Conservation (phyloP, 257 asterid genomes). For the Solanum sejunctum region DNA sequence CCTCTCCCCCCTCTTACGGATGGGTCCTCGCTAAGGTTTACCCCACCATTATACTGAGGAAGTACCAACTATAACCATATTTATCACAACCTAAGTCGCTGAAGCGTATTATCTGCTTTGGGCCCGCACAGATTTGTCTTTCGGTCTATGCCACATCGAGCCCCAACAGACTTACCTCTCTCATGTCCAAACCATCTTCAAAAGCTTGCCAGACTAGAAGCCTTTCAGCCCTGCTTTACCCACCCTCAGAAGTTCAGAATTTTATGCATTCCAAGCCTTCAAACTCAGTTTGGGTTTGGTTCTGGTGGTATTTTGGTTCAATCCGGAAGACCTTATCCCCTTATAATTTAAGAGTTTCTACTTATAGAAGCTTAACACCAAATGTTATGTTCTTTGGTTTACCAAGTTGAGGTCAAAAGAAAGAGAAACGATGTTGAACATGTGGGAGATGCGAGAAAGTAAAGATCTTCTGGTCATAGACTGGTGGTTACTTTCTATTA, state of each 20-base stretch:
- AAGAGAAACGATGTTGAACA: background rate
- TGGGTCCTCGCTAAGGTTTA: background rate
- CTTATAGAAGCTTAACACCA: background rate
- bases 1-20: background rate
- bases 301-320: background rate
- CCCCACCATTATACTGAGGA: background rate
- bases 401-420: background rate
- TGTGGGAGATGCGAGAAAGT: background rate
- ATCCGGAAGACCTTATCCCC: background rate
- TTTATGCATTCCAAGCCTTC: background rate
- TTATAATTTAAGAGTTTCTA: background rate
- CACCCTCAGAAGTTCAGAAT: background rate
- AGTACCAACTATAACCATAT: background rate
- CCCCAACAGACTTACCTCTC: background rate
- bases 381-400: background rate
- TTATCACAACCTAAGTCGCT: background rate
- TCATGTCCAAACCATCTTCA: background rate
- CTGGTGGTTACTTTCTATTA: background rate
- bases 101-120: background rate
- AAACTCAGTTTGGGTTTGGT: background rate
- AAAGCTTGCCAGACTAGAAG: background rate
- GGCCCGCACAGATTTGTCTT: background rate
- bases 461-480: background rate
- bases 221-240: background rate
- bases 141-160: background rate